Evolutionary conservation across 208 protist species (phyloP).

Genomic region (Leishmania aethiopica): DNA sequence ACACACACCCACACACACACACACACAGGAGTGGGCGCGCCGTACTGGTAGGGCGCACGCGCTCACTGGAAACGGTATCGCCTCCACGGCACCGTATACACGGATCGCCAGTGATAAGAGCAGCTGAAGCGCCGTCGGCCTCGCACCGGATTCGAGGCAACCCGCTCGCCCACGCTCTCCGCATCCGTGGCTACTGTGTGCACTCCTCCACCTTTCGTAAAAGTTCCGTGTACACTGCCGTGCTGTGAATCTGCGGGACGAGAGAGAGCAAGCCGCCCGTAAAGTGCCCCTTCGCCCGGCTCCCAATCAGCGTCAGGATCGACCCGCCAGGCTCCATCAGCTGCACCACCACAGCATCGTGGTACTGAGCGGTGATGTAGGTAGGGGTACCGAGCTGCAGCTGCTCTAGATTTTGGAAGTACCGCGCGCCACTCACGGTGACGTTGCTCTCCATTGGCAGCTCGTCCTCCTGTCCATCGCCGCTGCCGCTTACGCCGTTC

Average conservation of each 20-base stretch:
- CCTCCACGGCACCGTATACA: neutral
- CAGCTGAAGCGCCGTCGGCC: neutral
- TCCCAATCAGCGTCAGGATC: slow-evolving; percentile 80
- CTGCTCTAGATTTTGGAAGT: slow-evolving; percentile 84
- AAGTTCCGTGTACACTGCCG: slow-evolving; percentile 25
- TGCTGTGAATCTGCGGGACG: slow-evolving; percentile 61
- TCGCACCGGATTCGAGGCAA: neutral
- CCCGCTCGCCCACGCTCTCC: neutral
- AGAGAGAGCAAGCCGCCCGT: slow-evolving; percentile 77
- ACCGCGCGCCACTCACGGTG: slow-evolving; percentile 71
- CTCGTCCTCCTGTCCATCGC: slow-evolving; percentile 38
- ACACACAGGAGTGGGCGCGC: neutral
- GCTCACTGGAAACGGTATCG: neutral
- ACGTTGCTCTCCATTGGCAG: slow-evolving; percentile 79
- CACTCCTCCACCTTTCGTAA: slow-evolving; percentile 31
- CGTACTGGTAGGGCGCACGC: neutral
- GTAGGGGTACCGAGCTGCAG: slow-evolving; percentile 59
- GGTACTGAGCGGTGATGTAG: slow-evolving; percentile 87
- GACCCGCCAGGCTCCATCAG: slow-evolving; percentile 47
- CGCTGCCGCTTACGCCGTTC: neutral
- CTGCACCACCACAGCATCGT: slow-evolving; percentile 82
- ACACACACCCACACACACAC: no score
- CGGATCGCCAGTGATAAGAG: neutral
- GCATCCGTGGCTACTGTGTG: slow-evolving; percentile 16
- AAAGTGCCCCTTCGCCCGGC: slow-evolving; percentile 78